Percentiles rank a stretch among this genome's conserved stretches.
These are phyloP conservation scores for Babesia caballi DNA, from an alignment of 169 alveolate genomes.

Conservation along the genomic window DNA sequence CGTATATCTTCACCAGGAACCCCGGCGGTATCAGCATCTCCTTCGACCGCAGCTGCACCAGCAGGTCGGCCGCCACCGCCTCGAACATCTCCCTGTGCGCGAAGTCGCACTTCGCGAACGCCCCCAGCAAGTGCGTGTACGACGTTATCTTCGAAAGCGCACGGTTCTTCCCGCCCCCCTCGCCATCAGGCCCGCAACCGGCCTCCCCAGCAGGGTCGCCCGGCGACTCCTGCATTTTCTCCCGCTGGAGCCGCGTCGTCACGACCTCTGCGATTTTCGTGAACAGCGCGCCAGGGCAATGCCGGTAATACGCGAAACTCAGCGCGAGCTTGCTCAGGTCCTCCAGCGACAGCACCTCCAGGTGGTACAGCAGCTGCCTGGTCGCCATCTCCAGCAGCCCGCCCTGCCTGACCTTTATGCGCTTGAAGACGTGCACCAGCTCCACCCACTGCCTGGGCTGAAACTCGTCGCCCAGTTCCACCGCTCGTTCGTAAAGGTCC, in stretches of 20 bases:
- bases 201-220: conserved; percentile 10
- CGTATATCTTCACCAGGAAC: conserved; percentile 55
- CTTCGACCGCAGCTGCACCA: conserved; percentile 38
- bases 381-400: conserved; percentile 64
- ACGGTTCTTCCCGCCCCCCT: conserved; percentile 16
- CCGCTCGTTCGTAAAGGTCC: conserved; percentile 53
- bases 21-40: conserved; percentile 60
- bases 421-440: conserved; percentile 70
- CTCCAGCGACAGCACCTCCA: conserved; percentile 59
- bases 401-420: conserved; percentile 67
- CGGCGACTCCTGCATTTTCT: conserved; percentile 25
- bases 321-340: conserved; percentile 69
- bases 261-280: conserved; percentile 37
- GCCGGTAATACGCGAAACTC: conserved; percentile 53
- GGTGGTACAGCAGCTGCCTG: conserved; percentile 47
- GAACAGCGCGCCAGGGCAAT: conserved; percentile 35
- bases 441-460: conserved; percentile 69
- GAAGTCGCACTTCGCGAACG: conserved; percentile 65
- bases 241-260: conserved; percentile 12
- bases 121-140: conserved; percentile 73
- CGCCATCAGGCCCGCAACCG: conserved; percentile 7
- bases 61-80: conserved; percentile 66
- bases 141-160: conserved; percentile 59
- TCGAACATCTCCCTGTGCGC: conserved; percentile 69
- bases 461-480: conserved; percentile 52